Conservation (phyloP, 139 green algal species). For the Tetraselmis chui region DNA sequence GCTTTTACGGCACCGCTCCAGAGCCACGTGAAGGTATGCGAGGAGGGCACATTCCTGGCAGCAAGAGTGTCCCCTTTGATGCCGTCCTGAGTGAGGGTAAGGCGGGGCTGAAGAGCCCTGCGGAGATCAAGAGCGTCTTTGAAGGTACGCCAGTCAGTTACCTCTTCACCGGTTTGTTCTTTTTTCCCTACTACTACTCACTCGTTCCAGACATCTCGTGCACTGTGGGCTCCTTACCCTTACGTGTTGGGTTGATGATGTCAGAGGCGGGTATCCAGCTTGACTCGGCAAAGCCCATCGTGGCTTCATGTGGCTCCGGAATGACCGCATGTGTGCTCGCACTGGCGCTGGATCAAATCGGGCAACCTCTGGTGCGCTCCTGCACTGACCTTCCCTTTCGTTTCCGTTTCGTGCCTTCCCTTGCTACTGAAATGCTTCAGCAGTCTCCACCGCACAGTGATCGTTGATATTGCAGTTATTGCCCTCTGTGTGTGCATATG, state of each 20-base stretch:
- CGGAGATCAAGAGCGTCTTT: background rate
- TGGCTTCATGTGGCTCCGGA: constrained; percentile 79
- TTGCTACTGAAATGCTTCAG: too few species aligned
- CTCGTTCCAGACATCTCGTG: background rate
- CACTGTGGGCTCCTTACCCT: background rate
- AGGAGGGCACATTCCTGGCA: constrained; percentile 79
- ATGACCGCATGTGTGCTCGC: constrained; percentile 88
- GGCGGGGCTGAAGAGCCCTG: background rate
- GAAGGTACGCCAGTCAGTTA: background rate
- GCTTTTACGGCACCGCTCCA: constrained; percentile 67
- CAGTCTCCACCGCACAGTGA: too few species aligned
- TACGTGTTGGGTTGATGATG: constrained; percentile 38
- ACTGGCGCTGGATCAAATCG: constrained; percentile 52
- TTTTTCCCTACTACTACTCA: background rate
- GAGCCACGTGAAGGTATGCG: constrained; percentile 74
- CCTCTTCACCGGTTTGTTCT: background rate
- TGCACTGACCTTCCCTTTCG: too few species aligned
- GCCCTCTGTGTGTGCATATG: too few species aligned
- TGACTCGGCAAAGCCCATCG: constrained; percentile 24
- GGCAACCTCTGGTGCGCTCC: constrained; percentile 30
- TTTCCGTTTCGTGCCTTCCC: too few species aligned
- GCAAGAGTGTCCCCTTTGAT: constrained; percentile 71
- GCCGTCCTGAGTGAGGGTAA: constrained; percentile 39
- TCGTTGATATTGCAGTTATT: too few species aligned
- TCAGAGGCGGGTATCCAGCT: constrained; percentile 50